phyloP scores from a whole-genome alignment of 192 early-diverging fungal genomes.

The Entrophospora sp. region DNA sequence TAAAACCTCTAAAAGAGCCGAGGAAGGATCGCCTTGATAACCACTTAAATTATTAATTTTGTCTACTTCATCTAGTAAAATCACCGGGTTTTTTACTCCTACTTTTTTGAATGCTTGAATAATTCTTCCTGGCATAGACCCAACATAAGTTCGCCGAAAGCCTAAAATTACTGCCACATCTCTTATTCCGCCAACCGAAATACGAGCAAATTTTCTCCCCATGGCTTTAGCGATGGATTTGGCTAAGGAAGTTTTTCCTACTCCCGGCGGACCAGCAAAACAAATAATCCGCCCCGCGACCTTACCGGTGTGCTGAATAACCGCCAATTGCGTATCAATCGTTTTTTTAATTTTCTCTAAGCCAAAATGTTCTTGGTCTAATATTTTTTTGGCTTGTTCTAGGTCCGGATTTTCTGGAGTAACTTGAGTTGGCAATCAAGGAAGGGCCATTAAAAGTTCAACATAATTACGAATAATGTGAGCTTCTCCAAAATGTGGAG shows the following conservation, averaged over 20 bases:
- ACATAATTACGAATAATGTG: neutral
- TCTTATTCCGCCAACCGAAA: neutral
- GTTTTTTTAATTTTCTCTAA: neutral
- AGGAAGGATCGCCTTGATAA: neutral
- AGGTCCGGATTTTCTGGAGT: neutral
- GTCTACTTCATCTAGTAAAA: conserved; percentile 13
- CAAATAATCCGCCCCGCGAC: neutral
- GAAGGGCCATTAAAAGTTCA: neutral
- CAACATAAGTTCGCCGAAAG: conserved; percentile 1
- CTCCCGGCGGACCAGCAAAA: neutral
- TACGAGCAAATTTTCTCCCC: neutral
- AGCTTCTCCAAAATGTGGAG: neutral
- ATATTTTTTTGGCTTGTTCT: neutral
- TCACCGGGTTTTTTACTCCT: neutral
- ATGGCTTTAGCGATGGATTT: neutral
- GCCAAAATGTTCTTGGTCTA: neutral
- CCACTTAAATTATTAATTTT: neutral
- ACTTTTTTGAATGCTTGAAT: neutral
- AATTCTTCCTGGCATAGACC: neutral
- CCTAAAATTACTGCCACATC: neutral
- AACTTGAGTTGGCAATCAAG: neutral
- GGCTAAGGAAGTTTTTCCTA: conserved; percentile 5
- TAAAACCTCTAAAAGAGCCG: neutral
- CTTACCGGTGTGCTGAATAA: neutral
- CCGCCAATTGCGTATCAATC: conserved; percentile 5